phyloP scores from a whole-genome alignment of 1,284 basidiomycete species.

The Pisolithus thermaeus region DNA sequence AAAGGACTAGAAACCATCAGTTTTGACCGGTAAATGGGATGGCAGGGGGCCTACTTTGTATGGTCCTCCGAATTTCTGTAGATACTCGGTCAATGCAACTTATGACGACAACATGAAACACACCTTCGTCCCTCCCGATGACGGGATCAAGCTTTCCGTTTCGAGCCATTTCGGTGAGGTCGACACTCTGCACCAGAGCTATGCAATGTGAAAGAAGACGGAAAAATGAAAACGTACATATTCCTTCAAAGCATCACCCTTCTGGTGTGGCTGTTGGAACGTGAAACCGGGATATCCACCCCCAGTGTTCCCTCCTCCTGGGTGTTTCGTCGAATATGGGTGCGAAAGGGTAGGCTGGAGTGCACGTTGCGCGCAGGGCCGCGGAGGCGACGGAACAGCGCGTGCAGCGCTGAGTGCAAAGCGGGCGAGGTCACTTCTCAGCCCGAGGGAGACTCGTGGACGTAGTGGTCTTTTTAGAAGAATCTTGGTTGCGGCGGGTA shows the following conservation, averaged over 20 bases:
- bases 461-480: conserved; percentile 6
- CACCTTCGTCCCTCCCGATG: conserved; percentile 83
- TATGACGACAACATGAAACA: conserved; percentile 10
- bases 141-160: conserved; percentile 86
- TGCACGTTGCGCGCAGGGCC: neutral
- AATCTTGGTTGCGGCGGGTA: conserved; percentile 1
- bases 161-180: conserved; percentile 78
- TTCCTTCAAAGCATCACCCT: conserved; percentile 81
- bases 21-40: neutral
- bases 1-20: conserved; percentile 47
- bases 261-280: conserved; percentile 53
- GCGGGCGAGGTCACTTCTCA: conserved; percentile 15
- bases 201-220: neutral
- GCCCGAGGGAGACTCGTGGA: conserved; percentile 13
- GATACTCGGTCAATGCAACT: neutral
- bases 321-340: conserved; percentile 29
- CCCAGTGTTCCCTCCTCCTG: conserved; percentile 29
- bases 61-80: conserved; percentile 81
- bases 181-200: conserved; percentile 52
- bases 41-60: conserved; percentile 63
- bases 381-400: neutral
- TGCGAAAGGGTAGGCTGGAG: conserved; percentile 5
- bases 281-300: conserved; percentile 51
- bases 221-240: conserved; percentile 46
- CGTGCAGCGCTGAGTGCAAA: conserved; percentile 2